Percentiles rank a stretch among this genome's conserved stretches.
Conservation (phyloP, 306 rosid genomes). For the Medicago lupulina region DNA sequence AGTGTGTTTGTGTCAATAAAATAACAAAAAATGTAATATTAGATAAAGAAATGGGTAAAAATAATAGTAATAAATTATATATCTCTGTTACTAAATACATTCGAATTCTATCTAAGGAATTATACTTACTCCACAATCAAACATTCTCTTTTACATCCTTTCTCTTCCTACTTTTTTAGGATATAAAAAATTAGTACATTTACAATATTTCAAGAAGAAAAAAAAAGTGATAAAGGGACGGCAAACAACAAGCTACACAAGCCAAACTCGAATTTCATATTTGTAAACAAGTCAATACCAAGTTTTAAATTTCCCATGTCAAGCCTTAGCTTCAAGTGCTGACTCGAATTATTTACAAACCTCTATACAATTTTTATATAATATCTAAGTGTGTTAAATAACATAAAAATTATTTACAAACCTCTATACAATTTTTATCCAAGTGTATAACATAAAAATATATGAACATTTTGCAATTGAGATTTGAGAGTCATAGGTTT, state of each 20-base stretch:
- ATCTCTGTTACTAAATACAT: background rate
- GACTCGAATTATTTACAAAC: background rate
- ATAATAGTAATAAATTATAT: background rate
- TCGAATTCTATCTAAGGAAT: background rate
- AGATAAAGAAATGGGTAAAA: background rate
- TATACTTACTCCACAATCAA: background rate
- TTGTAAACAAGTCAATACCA: background rate
- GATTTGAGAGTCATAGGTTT: background rate
- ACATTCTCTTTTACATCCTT: background rate
- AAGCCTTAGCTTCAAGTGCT: background rate
- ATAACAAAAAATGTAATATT: background rate
- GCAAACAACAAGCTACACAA: too few species aligned
- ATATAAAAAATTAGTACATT: background rate
- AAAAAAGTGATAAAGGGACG: background rate
- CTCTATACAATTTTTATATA: background rate
- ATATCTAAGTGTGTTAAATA: background rate
- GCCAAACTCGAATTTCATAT: background rate
- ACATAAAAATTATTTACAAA: background rate
- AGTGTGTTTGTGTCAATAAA: background rate
- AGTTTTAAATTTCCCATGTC: background rate
- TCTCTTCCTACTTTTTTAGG: background rate
- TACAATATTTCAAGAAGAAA: background rate
- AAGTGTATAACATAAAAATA: background rate
- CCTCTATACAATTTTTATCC: background rate
- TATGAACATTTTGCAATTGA: background rate